phyloP scores from a whole-genome alignment of 768 basidiomycete genomes.

The Boletus reticulatus region DNA sequence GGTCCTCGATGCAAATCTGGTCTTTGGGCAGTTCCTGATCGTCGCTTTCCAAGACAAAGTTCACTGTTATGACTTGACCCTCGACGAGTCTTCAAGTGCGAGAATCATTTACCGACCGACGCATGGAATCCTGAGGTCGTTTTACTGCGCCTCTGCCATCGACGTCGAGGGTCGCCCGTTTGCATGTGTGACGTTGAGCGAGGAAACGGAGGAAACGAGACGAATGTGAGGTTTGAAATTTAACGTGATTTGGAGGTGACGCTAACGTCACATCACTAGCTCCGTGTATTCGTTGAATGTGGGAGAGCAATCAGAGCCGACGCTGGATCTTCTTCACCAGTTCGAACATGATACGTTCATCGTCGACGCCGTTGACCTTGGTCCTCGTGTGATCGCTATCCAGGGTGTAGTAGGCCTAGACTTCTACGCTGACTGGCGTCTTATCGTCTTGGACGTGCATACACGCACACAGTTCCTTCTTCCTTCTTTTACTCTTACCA shows the following conservation, averaged over 20 bases:
- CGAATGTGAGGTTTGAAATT: slow-evolving; percentile 2
- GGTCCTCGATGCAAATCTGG: background rate
- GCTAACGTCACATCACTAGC: slow-evolving; percentile 2
- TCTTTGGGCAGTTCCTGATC: slow-evolving; percentile 17
- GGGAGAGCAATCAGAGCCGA: background rate
- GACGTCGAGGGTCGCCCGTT: slow-evolving; percentile 16
- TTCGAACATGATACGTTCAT: slow-evolving; percentile 2
- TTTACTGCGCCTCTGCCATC: slow-evolving; percentile 7
- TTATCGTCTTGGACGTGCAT: background rate
- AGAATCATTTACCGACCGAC: slow-evolving; percentile 12
- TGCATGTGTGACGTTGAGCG: slow-evolving; percentile 10
- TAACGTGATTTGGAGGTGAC: background rate
- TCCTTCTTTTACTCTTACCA: background rate
- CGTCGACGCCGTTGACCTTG: background rate
- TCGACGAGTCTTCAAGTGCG: background rate
- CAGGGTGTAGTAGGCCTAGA: background rate
- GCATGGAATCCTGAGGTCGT: background rate
- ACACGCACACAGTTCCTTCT: background rate
- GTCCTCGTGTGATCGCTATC: background rate
- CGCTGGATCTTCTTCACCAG: slow-evolving; percentile 13
- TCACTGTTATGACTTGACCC: slow-evolving; percentile 14
- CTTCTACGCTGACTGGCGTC: background rate
- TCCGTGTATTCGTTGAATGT: slow-evolving; percentile 8
- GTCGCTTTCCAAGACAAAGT: slow-evolving; percentile 12
- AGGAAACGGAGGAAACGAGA: background rate